A percentile compares a stretch with the other conserved stretches of the same genome.
Conservation (phyloP, 208 protist species). For the Trypanosoma lewisi region DNA sequence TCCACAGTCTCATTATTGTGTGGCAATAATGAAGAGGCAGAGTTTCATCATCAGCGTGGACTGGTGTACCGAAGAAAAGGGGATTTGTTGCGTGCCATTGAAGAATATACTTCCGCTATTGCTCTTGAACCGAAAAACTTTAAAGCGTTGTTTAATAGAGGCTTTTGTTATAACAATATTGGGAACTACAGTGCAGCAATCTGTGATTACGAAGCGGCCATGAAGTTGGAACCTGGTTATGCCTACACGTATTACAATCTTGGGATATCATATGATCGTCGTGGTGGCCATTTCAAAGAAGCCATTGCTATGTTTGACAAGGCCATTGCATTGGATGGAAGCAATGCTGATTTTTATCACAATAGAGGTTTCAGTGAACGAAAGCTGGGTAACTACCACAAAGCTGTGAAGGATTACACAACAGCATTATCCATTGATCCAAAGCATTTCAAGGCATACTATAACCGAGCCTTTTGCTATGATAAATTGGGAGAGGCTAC, state of each 20-base stretch:
- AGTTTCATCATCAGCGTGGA: constrained; percentile 74
- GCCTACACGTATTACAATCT: constrained; percentile 90
- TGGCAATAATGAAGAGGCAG: constrained; percentile 20
- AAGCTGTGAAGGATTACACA: constrained; percentile 69
- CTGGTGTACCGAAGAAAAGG: constrained; percentile 57
- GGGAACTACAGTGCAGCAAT: constrained; percentile 63
- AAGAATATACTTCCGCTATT: constrained; percentile 82
- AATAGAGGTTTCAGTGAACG: constrained; percentile 78
- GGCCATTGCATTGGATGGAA: constrained; percentile 66
- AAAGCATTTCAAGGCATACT: constrained; percentile 90
- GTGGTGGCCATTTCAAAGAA: constrained; percentile 35
- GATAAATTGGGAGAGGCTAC: constrained; percentile 67
- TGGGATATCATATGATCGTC: constrained; percentile 81
- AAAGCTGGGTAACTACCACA: constrained; percentile 46
- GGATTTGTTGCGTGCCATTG: constrained; percentile 67
- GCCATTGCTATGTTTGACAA: constrained; percentile 66
- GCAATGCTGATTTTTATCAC: constrained; percentile 75
- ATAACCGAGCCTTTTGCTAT: constrained; percentile 91
- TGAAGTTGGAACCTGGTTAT: constrained; percentile 68
- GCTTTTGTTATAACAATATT: constrained; percentile 75
- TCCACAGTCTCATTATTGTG: neutral
- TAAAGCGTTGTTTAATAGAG: constrained; percentile 89
- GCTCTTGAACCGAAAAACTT: constrained; percentile 71
- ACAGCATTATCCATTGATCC: constrained; percentile 61
- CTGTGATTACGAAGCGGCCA: constrained; percentile 68